Percentiles rank a stretch among this genome's conserved stretches.
phyloP scores from a whole-genome alignment of 176 grass and related monocot genomes.

The Pontederia crassipes region DNA sequence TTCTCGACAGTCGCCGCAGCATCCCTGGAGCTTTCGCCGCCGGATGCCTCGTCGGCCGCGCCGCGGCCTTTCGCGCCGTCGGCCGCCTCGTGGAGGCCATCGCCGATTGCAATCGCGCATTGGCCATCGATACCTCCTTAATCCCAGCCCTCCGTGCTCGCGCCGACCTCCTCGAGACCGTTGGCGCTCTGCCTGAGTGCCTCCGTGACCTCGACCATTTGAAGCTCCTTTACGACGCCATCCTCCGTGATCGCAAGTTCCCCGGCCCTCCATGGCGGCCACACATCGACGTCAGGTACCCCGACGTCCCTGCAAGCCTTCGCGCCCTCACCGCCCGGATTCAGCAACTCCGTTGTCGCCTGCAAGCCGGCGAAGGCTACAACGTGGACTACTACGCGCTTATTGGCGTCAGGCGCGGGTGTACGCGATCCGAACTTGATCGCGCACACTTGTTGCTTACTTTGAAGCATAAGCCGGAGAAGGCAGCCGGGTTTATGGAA shows the following conservation, averaged over 20 bases:
- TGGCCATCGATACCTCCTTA: conserved; percentile 66
- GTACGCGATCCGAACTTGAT: conserved; percentile 74
- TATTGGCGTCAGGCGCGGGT: conserved; percentile 52
- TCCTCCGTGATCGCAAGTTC: conserved; percentile 74
- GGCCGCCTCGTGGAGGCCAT: conserved; percentile 63
- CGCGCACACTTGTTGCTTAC: conserved; percentile 67
- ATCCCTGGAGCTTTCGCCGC: conserved; percentile 65
- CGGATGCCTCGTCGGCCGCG: conserved; percentile 75
- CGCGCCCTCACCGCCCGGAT: conserved; percentile 56
- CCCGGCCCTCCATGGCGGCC: conserved; percentile 49
- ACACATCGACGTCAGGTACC: conserved; percentile 54
- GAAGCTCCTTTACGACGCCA: conserved; percentile 79
- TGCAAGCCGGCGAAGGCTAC: conserved; percentile 46
- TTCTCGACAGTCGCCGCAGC: conserved; percentile 64
- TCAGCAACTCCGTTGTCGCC: conserved; percentile 46
- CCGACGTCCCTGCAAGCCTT: conserved; percentile 66
- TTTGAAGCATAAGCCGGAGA: conserved; percentile 76
- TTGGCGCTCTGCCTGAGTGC: conserved; percentile 53
- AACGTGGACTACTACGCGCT: conserved; percentile 65
- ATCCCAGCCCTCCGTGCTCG: conserved; percentile 85
- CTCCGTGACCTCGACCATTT: conserved; percentile 90
- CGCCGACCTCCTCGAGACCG: conserved; percentile 57
- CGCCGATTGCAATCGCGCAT: conserved; percentile 82
- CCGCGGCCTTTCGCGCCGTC: conserved; percentile 40
- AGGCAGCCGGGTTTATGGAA: conserved; percentile 57